Evolutionary conservation across 345 rosid genomes (phyloP), one percentile per base, ranked within the genome.

Genomic region (Salix suchowensis): DNA sequence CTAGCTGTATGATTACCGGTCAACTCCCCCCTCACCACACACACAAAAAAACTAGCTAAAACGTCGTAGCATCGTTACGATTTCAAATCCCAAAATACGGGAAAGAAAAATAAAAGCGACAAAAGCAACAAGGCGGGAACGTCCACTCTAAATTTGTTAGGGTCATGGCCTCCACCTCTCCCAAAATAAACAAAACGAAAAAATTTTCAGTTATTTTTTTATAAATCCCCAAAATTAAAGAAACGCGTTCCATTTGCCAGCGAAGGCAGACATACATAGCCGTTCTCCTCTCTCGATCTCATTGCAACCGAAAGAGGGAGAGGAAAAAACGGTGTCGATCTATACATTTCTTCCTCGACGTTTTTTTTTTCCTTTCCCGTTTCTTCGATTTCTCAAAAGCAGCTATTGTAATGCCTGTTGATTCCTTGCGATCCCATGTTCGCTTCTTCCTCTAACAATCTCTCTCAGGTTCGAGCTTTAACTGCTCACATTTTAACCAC

Each of bases 41-140:
- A 4, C 12, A n/a, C 1, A n/a, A 10, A 40, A 42, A 42, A 42
- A 42, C 14, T 42, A 11, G 46, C 46, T 2, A 42, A 58, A 58
- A 58, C 64, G 64, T n/a, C 64, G 64, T 9, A 23, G 64, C 21
- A 65, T 34, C 5, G 77, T 65, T 65, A 52, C 48, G 12, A 37
- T 37, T 68, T 75, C 39, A 75, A 75, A 67, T 54, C 55, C 37
- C 46, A 67, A 67, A 26, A 21, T 1, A 15, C 44, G 30, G 12
- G 6, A 48, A 7, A 37, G 6, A 1, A 19, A 30, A 32, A 65
- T 32, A 32, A 30, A 74, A 74, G 65, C 65, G 37, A 50, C 68
- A 40, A 54, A 37, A 52, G 28, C 39, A 23, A 64, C 71, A 64
- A 77, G 80, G 80, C 80, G 80, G 80, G 80, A 77, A 77, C 55